Evolutionary conservation across 306 rosid genomes (phyloP), one percentile per base, ranked within the genome.

Genomic region (Acacia confusa): DNA sequence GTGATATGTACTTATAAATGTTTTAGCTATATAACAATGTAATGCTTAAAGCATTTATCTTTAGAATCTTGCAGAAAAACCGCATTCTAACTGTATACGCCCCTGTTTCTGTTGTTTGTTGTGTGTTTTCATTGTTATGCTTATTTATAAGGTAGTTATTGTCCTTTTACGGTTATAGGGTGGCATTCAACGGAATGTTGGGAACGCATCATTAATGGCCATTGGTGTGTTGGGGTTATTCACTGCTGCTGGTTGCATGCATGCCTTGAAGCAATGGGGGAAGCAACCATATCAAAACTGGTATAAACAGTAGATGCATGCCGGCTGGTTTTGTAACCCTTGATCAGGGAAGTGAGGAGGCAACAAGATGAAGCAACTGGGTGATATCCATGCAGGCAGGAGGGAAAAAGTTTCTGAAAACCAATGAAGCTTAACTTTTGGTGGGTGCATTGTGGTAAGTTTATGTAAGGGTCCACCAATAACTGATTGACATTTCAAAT

Each of bases 261-360:
- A 90, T 82, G 82, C 88, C 75, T 87, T 93, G 90, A 95, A 91
- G 85, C 90, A 92, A 50, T 87, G 84, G 74, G 99, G 97, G 70
- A 95, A 95, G 88, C 97, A 95, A 78, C 97, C 97, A 1, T 93
- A 93, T 87, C 92, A 91, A 71, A 91, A 85, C 76, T 87, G 95
- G 95, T 90, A 82, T 81, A 90, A 92, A 73, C 83, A 86, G 72
- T 93, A 86, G 20, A 48, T 70, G 75, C 74, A 30, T 63, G 41
- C 78, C 76, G 64, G 74, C 78, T 40, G 74, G 82, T 30, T 76
- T 61, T 38, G 30, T 60, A 57, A 69, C 57, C 70, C 75, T 58
- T 7, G 50, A 70, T 69, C 74, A 50, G 52, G 43, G 65, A 63
- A 73, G 72, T 61, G 81, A 64, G 76, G 74, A 78, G 84, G 84